Conservation (phyloP, 805 yeast genomes). For the Nakazawaea peltata region DNA sequence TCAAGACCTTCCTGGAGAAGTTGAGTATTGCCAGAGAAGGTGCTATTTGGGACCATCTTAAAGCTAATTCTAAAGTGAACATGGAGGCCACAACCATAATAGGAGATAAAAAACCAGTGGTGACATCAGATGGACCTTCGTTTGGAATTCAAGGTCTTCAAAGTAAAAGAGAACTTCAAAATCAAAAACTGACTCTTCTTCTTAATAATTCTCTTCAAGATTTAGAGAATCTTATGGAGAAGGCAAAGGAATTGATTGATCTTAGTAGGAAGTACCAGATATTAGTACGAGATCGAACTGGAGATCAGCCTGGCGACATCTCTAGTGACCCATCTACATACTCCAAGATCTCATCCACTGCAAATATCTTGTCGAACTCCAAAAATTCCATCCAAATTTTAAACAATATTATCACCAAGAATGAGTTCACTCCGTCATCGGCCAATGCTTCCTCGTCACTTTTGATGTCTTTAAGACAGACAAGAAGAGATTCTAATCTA, state of each 20-base stretch:
- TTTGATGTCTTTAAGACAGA: conserved; percentile 12
- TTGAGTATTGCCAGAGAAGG: conserved; percentile 37
- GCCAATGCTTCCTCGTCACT: conserved; percentile 16
- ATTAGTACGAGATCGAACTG: too few species aligned
- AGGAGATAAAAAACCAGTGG: neutral
- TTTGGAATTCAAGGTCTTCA: conserved; percentile 73
- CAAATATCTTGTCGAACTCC: conserved; percentile 19
- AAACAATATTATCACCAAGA: conserved; percentile 19
- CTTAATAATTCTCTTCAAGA: conserved; percentile 68
- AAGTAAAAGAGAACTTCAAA: conserved; percentile 41
- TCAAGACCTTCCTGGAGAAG: conserved; percentile 40
- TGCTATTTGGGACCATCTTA: conserved; percentile 35
- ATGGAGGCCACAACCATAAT: conserved; percentile 23
- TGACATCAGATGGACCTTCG: conserved; percentile 11
- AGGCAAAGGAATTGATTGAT: conserved; percentile 63
- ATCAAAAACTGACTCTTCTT: conserved; percentile 51
- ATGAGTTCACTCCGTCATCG: conserved; percentile 18
- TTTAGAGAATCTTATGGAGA: conserved; percentile 65
- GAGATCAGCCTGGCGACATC: conserved; percentile 11
- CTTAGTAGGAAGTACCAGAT: conserved; percentile 40
- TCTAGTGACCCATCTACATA: conserved; percentile 11
- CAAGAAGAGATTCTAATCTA: conserved; percentile 14
- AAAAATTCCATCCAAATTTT: conserved; percentile 20
- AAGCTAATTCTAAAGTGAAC: conserved; percentile 20
- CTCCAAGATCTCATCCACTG: conserved; percentile 16